A percentile compares a stretch with the other conserved stretches of the same genome.
Conservation (phyloP, 2,329 filamentous ascomycete genomes). For the Fusarium xyrophilum region DNA sequence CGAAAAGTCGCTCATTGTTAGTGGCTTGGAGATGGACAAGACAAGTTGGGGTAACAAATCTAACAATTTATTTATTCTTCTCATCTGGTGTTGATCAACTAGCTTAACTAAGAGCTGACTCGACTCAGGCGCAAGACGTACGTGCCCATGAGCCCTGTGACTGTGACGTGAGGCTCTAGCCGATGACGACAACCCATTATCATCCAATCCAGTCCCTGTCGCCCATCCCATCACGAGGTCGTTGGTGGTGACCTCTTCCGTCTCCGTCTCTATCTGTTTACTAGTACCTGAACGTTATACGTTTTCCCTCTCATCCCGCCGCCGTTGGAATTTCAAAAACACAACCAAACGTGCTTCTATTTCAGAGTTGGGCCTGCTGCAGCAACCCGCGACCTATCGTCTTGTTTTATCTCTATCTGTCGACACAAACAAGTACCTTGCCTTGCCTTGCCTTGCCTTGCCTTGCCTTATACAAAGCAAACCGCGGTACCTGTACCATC, state of each 20-base stretch:
- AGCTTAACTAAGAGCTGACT: not conserved
- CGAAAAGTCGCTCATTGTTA: not conserved
- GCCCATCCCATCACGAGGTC: constrained; percentile 42
- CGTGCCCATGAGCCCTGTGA: constrained; percentile 9
- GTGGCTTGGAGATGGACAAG: not conserved
- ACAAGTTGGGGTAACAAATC: constrained; percentile 10
- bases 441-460: not conserved
- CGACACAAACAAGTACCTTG: constrained; percentile 11
- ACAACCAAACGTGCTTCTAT: constrained; percentile 1
- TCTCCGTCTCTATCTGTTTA: not conserved
- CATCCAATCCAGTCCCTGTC: constrained; percentile 29
- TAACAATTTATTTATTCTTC: not conserved
- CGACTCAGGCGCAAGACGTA: constrained; percentile 11
- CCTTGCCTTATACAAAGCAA: constrained; percentile 10
- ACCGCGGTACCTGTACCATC: not conserved
- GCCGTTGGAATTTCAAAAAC: not conserved
- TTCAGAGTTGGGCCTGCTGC: constrained; percentile 7
- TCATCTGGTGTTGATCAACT: not conserved
- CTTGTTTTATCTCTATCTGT: constrained; percentile 1
- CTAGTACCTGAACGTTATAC: not conserved
- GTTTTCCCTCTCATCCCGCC: not conserved
- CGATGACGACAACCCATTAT: constrained; percentile 40
- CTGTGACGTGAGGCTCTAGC: constrained; percentile 41
- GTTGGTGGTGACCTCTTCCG: constrained; percentile 24
- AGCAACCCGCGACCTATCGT: constrained; percentile 4